phyloP scores from a whole-genome alignment of 169 alveolate species.

The Plasmodium falciparum region DNA sequence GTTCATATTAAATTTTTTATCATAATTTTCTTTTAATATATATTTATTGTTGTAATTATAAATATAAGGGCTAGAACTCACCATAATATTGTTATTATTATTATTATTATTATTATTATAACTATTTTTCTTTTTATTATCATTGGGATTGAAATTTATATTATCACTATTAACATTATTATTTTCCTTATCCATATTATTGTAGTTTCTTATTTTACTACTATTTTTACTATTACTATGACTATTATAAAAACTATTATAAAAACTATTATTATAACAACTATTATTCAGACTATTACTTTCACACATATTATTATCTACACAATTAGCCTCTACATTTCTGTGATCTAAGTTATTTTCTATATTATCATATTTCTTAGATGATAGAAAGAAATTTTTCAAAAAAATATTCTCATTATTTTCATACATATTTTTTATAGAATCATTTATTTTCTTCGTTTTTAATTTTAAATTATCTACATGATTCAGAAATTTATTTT shows the following conservation, averaged over 20 bases:
- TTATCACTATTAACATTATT: background rate
- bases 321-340: slow-evolving; percentile 4
- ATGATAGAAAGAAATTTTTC: slow-evolving; percentile 32
- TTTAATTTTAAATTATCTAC: slow-evolving; percentile 60
- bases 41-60: background rate
- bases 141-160: background rate
- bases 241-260: slow-evolving; percentile 7
- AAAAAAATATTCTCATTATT: slow-evolving; percentile 48
- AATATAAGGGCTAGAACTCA: too few relatives aligned
- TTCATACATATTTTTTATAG: slow-evolving; percentile 71
- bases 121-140: background rate
- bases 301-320: slow-evolving; percentile 1
- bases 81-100: background rate
- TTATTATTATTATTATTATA: background rate
- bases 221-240: background rate
- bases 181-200: background rate
- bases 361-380: slow-evolving; percentile 6
- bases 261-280: background rate
- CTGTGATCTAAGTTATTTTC: background rate
- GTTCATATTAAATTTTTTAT: background rate
- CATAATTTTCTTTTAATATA: background rate
- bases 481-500: slow-evolving; percentile 49
- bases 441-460: slow-evolving; percentile 65
- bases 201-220: background rate
- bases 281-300: background rate